Percentiles rank a stretch among this genome's conserved stretches.
Conservation (phyloP, 192 early-diverging fungal species). For the Backusella macrospora region DNA sequence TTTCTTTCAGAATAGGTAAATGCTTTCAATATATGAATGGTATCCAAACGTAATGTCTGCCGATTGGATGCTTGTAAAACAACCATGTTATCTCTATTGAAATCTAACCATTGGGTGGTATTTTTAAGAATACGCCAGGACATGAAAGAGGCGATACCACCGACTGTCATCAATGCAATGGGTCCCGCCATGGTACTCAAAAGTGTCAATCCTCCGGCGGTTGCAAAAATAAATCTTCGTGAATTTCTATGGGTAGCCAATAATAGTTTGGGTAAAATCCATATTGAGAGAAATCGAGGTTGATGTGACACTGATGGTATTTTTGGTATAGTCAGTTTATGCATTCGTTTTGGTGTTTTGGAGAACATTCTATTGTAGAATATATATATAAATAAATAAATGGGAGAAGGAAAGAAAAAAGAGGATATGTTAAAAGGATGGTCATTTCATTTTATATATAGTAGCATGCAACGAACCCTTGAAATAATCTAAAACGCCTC, state of each 20-base stretch:
- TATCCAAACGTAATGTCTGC: neutral
- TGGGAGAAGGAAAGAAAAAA: neutral
- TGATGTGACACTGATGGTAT: neutral
- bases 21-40: neutral
- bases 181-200: neutral
- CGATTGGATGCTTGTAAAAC: neutral
- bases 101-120: neutral
- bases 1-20: neutral
- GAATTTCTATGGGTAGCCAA: neutral
- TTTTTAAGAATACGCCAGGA: conserved; percentile 5
- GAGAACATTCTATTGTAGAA: neutral
- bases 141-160: conserved; percentile 5
- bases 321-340: conserved; percentile 6
- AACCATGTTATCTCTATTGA: neutral
- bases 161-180: neutral
- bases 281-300: neutral
- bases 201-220: conserved; percentile 14
- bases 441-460: neutral
- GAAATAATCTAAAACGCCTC: neutral
- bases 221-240: neutral
- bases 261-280: neutral
- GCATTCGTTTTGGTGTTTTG: neutral
- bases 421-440: neutral
- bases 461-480: neutral
- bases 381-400: neutral